A percentile compares a stretch with the other conserved stretches of the same genome.
Evolutionary conservation across 768 basidiomycete species (phyloP).

Genomic region (Scleroderma bovista): DNA sequence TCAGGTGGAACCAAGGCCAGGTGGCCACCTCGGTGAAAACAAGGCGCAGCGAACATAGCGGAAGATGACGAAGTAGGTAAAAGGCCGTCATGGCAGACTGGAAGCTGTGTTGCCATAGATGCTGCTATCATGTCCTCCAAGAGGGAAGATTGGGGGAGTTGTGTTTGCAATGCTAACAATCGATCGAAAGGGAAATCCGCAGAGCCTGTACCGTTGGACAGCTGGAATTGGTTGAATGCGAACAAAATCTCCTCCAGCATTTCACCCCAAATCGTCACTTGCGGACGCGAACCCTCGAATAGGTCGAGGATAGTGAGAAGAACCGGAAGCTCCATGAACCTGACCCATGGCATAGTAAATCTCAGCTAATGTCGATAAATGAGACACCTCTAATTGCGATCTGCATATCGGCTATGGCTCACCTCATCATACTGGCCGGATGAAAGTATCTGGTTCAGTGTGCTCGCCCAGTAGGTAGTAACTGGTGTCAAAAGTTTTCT

Average conservation of each 20-base stretch:
- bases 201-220: background rate
- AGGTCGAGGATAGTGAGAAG: slow-evolving; percentile 42
- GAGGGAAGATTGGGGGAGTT: slow-evolving; percentile 30
- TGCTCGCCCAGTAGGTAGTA: slow-evolving; percentile 38
- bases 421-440: slow-evolving; percentile 7
- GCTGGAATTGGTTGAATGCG: slow-evolving; percentile 20
- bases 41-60: background rate
- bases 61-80: background rate
- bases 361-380: slow-evolving; percentile 8
- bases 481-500: slow-evolving; percentile 35
- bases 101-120: slow-evolving; percentile 32
- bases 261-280: slow-evolving; percentile 1
- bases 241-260: slow-evolving; percentile 33
- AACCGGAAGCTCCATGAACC: slow-evolving; percentile 40
- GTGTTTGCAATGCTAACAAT: slow-evolving; percentile 33
- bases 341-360: slow-evolving; percentile 42
- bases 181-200: slow-evolving; percentile 26
- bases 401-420: slow-evolving; percentile 1
- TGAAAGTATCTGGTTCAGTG: slow-evolving; percentile 11
- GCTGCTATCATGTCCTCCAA: slow-evolving; percentile 47
- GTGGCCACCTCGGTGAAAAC: background rate
- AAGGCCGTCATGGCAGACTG: slow-evolving; percentile 25
- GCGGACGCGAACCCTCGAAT: slow-evolving; percentile 13
- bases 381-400: slow-evolving; percentile 1
- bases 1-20: slow-evolving; percentile 9